Percentiles rank a stretch among this genome's conserved stretches.
These are phyloP conservation scores for Suhomyces xylopsoci DNA, from an alignment of 805 yeast genomes.

Conservation along the genomic window DNA sequence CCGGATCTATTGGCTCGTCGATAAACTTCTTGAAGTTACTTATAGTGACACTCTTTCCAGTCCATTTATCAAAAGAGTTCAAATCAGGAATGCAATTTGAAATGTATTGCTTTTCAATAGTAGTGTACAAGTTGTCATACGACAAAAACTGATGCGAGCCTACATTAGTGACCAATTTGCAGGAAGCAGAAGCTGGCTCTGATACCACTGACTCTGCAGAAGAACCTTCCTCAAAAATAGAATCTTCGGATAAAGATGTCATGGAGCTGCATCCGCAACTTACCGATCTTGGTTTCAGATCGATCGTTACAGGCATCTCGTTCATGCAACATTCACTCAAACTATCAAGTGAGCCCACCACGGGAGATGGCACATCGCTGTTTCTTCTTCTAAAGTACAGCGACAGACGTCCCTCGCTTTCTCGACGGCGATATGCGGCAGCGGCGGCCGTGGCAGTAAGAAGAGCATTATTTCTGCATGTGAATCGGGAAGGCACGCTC, in stretches of 20 bases:
- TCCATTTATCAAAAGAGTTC: conserved; percentile 40
- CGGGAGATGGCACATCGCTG: not conserved
- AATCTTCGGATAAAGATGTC: not conserved
- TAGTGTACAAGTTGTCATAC: conserved; percentile 16
- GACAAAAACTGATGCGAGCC: conserved; percentile 11
- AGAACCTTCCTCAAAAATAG: not conserved
- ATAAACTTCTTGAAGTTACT: conserved; percentile 7
- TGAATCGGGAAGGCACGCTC: conserved; percentile 21
- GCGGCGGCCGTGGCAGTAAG: conserved; percentile 21
- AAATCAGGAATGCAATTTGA: conserved; percentile 36
- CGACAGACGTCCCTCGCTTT: not conserved
- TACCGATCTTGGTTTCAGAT: not conserved
- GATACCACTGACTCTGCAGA: not conserved
- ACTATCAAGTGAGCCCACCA: not conserved
- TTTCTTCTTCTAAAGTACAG: not conserved
- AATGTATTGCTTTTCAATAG: conserved; percentile 35
- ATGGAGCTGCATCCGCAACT: not conserved
- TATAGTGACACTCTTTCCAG: conserved; percentile 9
- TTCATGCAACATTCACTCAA: not conserved
- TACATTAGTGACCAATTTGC: conserved; percentile 6
- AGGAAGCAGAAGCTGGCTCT: not conserved
- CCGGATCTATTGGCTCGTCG: not conserved
- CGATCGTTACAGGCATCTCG: not conserved
- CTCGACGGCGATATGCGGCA: conserved; percentile 6
- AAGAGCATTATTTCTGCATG: conserved; percentile 20